Conservation (phyloP, 768 basidiomycete species). For the Termitomyces sp. region DNA sequence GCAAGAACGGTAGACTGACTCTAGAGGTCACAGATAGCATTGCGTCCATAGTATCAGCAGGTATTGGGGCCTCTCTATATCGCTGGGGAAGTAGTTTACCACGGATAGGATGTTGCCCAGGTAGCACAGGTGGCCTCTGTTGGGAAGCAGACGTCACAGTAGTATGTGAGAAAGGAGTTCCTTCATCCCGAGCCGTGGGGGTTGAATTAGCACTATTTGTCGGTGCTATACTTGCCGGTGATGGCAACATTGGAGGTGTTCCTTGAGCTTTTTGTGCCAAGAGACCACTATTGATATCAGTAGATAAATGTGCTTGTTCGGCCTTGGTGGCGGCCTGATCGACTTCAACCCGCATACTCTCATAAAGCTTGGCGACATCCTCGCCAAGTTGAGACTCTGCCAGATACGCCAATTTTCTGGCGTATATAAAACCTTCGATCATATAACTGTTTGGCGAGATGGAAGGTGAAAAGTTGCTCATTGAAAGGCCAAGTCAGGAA, state of each 20-base stretch:
- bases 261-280: slow-evolving; percentile 31
- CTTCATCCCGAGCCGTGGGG: slow-evolving; percentile 54
- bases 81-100: slow-evolving; percentile 32
- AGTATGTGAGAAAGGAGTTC: slow-evolving; percentile 41
- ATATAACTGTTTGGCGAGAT: slow-evolving; percentile 48
- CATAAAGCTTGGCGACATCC: slow-evolving; percentile 32
- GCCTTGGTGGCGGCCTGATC: slow-evolving; percentile 34
- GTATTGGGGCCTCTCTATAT: slow-evolving; percentile 31
- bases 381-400: slow-evolving; percentile 29
- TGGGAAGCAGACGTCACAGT: slow-evolving; percentile 25
- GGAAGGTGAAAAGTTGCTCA: slow-evolving; percentile 27
- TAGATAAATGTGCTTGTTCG: slow-evolving; percentile 25
- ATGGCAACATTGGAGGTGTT: slow-evolving; percentile 75
- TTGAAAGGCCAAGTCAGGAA: slow-evolving; percentile 11
- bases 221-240: slow-evolving; percentile 64
- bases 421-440: slow-evolving; percentile 72
- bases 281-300: slow-evolving; percentile 19
- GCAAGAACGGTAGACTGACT: slow-evolving; percentile 35
- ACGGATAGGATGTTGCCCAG: slow-evolving; percentile 28
- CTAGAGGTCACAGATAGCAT: slow-evolving; percentile 39
- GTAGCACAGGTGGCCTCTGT: slow-evolving; percentile 23
- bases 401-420: slow-evolving; percentile 29
- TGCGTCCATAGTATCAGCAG: slow-evolving; percentile 35
- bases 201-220: slow-evolving; percentile 74
- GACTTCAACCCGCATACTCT: slow-evolving; percentile 30